Conservation (phyloP, 139 green algal genomes). For the Micractinium conductrix region DNA sequence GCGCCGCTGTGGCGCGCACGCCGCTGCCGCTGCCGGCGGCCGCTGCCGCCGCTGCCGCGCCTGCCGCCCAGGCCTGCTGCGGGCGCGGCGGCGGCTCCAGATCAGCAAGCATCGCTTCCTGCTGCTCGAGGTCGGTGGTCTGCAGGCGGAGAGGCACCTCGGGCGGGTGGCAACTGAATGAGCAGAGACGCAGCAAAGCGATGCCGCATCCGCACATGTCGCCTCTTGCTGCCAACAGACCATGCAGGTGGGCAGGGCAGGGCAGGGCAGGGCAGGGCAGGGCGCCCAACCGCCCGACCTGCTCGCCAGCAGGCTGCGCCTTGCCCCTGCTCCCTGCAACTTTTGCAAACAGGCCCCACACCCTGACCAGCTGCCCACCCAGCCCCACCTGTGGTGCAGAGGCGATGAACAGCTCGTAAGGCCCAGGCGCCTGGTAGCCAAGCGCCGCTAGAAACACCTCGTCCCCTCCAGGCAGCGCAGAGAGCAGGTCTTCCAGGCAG, state of each 20-base stretch:
- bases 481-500: conserved; percentile 5
- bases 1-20: not conserved
- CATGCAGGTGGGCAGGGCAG: not conserved
- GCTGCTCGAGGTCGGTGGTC: conserved; percentile 25
- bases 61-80: not conserved
- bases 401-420: conserved; percentile 30
- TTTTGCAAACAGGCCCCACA: too few relatives aligned
- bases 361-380: not conserved
- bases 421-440: conserved; percentile 22
- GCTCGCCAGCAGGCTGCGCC: not conserved
- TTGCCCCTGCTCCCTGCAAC: too few relatives aligned
- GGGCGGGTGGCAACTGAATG: not conserved
- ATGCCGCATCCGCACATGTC: too few relatives aligned
- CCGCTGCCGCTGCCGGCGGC: not conserved
- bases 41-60: not conserved
- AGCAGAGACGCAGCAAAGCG: too few relatives aligned
- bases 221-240: too few relatives aligned
- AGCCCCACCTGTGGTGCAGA: not conserved
- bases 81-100: not conserved
- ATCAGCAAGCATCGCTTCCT: conserved; percentile 5
- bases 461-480: not conserved
- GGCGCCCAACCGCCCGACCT: too few relatives aligned
- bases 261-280: too few relatives aligned
- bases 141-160: not conserved
- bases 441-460: conserved; percentile 29